Conservation (phyloP, 2,329 filamentous ascomycete genomes). For the Zymoseptoria pseudotritici region DNA sequence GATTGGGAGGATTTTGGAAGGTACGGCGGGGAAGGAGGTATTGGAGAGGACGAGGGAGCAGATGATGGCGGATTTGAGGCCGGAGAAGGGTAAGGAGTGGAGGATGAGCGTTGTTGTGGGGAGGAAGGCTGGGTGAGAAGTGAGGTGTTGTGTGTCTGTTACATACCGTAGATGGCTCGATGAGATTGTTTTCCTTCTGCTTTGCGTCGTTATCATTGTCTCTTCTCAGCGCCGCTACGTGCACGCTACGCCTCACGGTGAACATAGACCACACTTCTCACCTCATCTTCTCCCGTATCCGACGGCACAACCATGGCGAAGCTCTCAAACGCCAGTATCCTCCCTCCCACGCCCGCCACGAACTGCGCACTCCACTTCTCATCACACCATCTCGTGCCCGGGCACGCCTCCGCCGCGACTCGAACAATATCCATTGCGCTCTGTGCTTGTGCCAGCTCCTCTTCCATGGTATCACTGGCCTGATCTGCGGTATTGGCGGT, state of each 20-base stretch:
- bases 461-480: no score
- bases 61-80: conserved; percentile 1
- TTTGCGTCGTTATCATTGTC: background rate
- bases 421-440: conserved; percentile 20
- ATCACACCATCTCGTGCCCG: conserved; percentile 20
- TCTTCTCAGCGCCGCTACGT: background rate
- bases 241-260: conserved; percentile 7
- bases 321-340: conserved; percentile 25
- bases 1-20: no score
- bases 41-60: conserved; percentile 6
- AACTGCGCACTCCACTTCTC: conserved; percentile 22
- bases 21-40: no score
- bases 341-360: conserved; percentile 25
- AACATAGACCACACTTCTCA: conserved; percentile 26
- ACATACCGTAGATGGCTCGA: background rate
- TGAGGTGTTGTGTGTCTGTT: background rate
- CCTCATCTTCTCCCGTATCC: conserved; percentile 14
- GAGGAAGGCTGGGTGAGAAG: background rate
- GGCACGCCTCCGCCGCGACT: conserved; percentile 12
- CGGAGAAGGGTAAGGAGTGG: conserved; percentile 10
- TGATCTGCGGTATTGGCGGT: conserved; percentile 3
- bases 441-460: conserved; percentile 12
- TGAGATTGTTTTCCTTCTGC: background rate
- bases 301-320: conserved; percentile 27
- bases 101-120: conserved; percentile 5